Percentiles rank a stretch among this genome's conserved stretches.
Evolutionary conservation across 1,284 basidiomycete species (phyloP).

Genomic region (Moniliella sp.): DNA sequence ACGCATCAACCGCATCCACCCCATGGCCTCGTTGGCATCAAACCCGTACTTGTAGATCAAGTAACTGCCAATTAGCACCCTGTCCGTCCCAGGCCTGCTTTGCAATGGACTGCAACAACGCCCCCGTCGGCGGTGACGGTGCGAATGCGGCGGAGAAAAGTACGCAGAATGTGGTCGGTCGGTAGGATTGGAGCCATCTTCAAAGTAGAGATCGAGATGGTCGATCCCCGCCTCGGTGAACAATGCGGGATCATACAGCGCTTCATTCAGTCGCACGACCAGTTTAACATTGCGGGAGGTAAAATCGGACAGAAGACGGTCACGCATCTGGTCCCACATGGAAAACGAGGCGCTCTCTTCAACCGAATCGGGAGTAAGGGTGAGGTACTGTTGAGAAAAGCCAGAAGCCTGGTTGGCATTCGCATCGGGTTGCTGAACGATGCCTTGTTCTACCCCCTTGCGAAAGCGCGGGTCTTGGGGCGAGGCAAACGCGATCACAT

Average conservation of each 20-base stretch:
- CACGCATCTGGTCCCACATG: constrained; percentile 1
- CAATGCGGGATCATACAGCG: constrained; percentile 65
- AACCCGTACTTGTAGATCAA: constrained; percentile 98
- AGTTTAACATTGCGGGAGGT: constrained; percentile 63
- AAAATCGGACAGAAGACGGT: constrained; percentile 44
- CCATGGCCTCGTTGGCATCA: constrained; percentile 87
- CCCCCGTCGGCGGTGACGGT: constrained; percentile 51
- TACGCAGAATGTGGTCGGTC: constrained; percentile 73
- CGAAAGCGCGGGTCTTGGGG: constrained; percentile 39
- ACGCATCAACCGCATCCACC: constrained; percentile 92
- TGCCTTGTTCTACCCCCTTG: constrained; percentile 33
- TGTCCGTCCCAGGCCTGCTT: constrained; percentile 71
- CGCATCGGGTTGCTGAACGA: too few species aligned
- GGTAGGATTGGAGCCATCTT: constrained; percentile 97
- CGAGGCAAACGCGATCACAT: constrained; percentile 66
- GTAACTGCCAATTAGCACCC: constrained; percentile 83
- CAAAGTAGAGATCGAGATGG: constrained; percentile 68
- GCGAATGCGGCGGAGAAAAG: constrained; percentile 68
- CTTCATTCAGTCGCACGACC: constrained; percentile 83
- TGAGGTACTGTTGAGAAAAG: too few species aligned
- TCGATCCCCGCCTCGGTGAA: constrained; percentile 71
- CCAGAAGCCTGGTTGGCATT: too few species aligned
- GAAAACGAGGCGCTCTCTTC: neutral
- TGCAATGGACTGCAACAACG: constrained; percentile 65
- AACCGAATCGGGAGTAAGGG: neutral